Conservation (phyloP, 169 alveolate genomes). For the Cryptosporidium ubiquitum region DNA sequence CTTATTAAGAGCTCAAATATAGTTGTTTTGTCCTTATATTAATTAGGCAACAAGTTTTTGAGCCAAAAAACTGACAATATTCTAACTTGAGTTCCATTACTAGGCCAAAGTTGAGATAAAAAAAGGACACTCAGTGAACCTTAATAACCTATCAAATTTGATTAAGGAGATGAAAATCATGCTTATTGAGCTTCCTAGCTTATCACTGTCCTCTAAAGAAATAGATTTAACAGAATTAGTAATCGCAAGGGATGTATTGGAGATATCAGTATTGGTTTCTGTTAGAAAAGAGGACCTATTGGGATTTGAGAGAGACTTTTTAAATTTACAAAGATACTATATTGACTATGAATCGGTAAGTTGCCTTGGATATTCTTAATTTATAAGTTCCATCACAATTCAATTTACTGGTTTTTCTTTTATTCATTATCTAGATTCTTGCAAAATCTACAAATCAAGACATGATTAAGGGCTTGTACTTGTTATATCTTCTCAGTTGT, state of each 20-base stretch:
- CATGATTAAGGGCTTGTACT: conserved; percentile 66
- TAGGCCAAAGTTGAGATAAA: conserved; percentile 43
- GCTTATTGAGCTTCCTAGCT: conserved; percentile 35
- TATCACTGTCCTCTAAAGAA: conserved; percentile 31
- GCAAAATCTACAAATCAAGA: conserved; percentile 46
- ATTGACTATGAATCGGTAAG: conserved; percentile 37
- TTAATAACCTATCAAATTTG: background rate
- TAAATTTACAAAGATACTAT: conserved; percentile 36
- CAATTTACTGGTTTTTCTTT: too few relatives aligned
- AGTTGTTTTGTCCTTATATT: background rate
- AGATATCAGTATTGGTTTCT: conserved; percentile 17
- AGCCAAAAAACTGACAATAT: background rate
- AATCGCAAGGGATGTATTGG: conserved; percentile 65
- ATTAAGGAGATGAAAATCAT: conserved; percentile 29
- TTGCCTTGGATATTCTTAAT: background rate
- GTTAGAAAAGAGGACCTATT: background rate
- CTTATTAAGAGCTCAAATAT: background rate
- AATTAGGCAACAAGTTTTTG: background rate
- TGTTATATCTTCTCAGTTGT: conserved; percentile 71
- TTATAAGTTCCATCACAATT: background rate
- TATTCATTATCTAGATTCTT: conserved; percentile 21
- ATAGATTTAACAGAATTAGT: conserved; percentile 39
- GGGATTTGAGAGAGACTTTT: conserved; percentile 54
- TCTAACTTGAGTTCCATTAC: background rate
- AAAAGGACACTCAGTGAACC: background rate